These are phyloP conservation scores for Grigorovia yakushimaensis DNA, from an alignment of 805 yeast species.

Conservation along the genomic window DNA sequence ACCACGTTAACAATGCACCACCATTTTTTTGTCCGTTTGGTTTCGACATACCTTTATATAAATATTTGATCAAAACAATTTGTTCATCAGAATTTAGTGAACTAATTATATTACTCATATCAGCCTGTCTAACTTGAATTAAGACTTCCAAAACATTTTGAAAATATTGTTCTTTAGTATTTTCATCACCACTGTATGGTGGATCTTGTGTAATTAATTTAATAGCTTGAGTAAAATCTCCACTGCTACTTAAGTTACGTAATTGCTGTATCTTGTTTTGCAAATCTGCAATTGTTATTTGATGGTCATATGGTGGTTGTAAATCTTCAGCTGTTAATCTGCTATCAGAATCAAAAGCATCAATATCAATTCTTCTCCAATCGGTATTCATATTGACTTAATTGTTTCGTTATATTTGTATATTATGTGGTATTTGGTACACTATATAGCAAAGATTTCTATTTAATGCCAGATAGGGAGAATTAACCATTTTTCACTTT, in stretches of 20 bases:
- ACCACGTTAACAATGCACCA: conserved; percentile 81
- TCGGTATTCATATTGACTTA: conserved; percentile 29
- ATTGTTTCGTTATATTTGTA: neutral
- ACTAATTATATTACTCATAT: conserved; percentile 52
- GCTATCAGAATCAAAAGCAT: conserved; percentile 77
- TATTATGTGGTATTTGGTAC: too few species aligned
- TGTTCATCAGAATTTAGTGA: conserved; percentile 54
- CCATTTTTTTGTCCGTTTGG: conserved; percentile 78
- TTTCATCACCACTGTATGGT: conserved; percentile 70
- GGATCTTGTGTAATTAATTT: conserved; percentile 56
- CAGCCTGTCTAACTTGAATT: conserved; percentile 55
- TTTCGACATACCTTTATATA: conserved; percentile 76
- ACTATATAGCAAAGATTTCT: too few species aligned
- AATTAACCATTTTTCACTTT: neutral
- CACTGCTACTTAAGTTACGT: conserved; percentile 57
- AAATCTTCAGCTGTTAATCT: conserved; percentile 57
- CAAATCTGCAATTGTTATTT: conserved; percentile 44
- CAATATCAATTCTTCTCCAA: conserved; percentile 94
- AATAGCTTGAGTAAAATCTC: conserved; percentile 62
- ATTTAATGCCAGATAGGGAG: neutral
- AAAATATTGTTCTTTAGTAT: conserved; percentile 36
- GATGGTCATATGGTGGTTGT: conserved; percentile 42
- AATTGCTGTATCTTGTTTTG: conserved; percentile 45
- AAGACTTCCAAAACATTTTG: conserved; percentile 60
- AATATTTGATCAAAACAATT: conserved; percentile 69